Conservation (phyloP, 2,329 filamentous ascomycete genomes). For the Xylaria sp. region DNA sequence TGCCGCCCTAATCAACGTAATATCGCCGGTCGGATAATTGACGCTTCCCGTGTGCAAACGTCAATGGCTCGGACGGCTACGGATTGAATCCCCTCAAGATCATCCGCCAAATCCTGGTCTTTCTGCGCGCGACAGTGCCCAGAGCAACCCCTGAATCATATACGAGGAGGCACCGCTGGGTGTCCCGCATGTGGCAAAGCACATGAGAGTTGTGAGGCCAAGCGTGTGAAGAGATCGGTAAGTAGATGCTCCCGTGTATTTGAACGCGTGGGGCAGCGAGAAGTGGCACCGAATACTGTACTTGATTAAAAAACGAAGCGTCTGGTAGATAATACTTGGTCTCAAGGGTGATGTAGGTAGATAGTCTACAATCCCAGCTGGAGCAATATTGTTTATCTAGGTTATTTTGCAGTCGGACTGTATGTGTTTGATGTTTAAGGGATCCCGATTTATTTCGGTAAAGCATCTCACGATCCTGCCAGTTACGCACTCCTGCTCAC, state of each 20-base stretch:
- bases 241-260: background rate
- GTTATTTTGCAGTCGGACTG: too few species aligned
- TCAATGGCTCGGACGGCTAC: background rate
- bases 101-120: background rate
- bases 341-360: too few species aligned
- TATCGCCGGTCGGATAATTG: background rate
- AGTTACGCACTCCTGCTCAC: background rate
- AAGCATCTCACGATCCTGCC: background rate
- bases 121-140: background rate
- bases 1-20: background rate
- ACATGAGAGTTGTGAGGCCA: background rate
- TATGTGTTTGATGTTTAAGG: too few species aligned
- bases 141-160: too few species aligned
- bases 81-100: background rate
- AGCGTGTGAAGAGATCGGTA: too few species aligned
- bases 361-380: too few species aligned
- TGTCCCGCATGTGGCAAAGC: too few species aligned
- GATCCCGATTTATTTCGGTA: background rate
- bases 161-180: too few species aligned
- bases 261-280: background rate
- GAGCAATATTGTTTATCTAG: too few species aligned
- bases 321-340: too few species aligned
- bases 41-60: background rate
- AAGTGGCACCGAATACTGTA: background rate
- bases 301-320: too few species aligned